Evolutionary conservation across 1,284 basidiomycete genomes (phyloP), one percentile per base, ranked within the genome.

Genomic region (Vanrija sp.): DNA sequence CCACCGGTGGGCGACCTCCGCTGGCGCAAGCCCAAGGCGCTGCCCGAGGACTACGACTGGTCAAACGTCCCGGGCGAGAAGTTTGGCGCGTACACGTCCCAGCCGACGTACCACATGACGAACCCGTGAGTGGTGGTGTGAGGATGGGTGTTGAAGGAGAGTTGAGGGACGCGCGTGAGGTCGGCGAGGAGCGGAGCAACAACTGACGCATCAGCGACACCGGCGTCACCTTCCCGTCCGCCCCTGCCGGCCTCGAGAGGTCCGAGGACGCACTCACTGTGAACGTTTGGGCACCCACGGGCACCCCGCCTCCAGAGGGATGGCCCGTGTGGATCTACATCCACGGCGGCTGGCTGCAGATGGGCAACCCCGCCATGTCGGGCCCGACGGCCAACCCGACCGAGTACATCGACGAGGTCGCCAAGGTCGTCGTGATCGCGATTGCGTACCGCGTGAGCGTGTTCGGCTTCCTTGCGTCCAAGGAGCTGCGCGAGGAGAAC

Each of bases 281-380:
- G 37, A 64, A 64, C 54, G 51, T 64, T 18, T 64, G 62, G 62
- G 57, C 60, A 41, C 62, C 62, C 14, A 44, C 53, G 6, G 61
- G 59, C 2, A 31, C 43, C n/a, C 53, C 60, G 0, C 62, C 60
- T 1, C 20, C 38, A 4, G 57, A 49, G 25, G 62, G 62, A 14
- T 64, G 60, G 60, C 62, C 62, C 5, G 57, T 64, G 10, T 58
- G 50, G 31, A 38, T 62, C 20, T 64, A 57, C 49, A 25, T 60
- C 22, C 62, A 64, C 52, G 62, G 62, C 49, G 62, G 62, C 5
- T 64, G 62, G 62, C 51, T 64, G 0, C 62, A 64, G 57, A 62
- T 64, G 36, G 62, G 62, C 27, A 60, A 57, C 36, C 57, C 57
- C 3, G 57, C 53, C 23, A 64, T 64, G 62, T 60, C 60, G 38